A percentile compares a stretch with the other conserved stretches of the same genome.
Conservation (phyloP, 2,329 filamentous ascomycete species). For the Aquanectria penicillioides region DNA sequence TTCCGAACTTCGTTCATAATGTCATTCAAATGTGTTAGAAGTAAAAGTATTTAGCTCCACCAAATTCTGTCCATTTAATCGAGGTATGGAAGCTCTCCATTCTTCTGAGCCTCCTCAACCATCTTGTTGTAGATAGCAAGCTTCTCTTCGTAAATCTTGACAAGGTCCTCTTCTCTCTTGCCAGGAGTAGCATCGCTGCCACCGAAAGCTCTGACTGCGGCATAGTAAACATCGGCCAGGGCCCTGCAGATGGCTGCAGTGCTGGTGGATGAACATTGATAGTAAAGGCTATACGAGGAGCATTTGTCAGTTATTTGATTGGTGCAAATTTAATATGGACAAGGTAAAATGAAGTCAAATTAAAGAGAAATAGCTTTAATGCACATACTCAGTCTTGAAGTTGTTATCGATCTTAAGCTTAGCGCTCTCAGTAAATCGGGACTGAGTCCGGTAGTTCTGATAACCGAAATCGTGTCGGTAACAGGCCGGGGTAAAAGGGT, state of each 20-base stretch:
- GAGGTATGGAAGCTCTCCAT: slow-evolving; percentile 38
- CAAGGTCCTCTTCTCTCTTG: slow-evolving; percentile 40
- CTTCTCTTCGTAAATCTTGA: slow-evolving; percentile 46
- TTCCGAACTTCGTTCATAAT: no score
- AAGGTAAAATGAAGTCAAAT: background rate
- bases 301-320: background rate
- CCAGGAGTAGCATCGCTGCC: slow-evolving; percentile 40
- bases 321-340: background rate
- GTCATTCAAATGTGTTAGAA: no score
- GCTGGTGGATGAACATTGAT: slow-evolving; percentile 14
- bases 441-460: slow-evolving; percentile 60
- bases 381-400: slow-evolving; percentile 56
- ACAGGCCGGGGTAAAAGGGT: slow-evolving; percentile 55
- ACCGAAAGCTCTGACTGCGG: slow-evolving; percentile 50
- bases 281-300: slow-evolving; percentile 10
- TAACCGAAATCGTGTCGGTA: slow-evolving; percentile 66
- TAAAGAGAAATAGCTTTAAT: background rate
- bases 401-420: slow-evolving; percentile 58
- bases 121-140: slow-evolving; percentile 45
- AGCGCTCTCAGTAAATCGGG: slow-evolving; percentile 53
- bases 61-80: background rate
- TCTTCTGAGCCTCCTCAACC: slow-evolving; percentile 46
- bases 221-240: slow-evolving; percentile 52
- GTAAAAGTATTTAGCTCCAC: background rate
- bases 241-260: slow-evolving; percentile 19